A percentile compares a stretch with the other conserved stretches of the same genome.
Evolutionary conservation across 768 basidiomycete genomes (phyloP).

Genomic region (Lactifluus pinguis): DNA sequence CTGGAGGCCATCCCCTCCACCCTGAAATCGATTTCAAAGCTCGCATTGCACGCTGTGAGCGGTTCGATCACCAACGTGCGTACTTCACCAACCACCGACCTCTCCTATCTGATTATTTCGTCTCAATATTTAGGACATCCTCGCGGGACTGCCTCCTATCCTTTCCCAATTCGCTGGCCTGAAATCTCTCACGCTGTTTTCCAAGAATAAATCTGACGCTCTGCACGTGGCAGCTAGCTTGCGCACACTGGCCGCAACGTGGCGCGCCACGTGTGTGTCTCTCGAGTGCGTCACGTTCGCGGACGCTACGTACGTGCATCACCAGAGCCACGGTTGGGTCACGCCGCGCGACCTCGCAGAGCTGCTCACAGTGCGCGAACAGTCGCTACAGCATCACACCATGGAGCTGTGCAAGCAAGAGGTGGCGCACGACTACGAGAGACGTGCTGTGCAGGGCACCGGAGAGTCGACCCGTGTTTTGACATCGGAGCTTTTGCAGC

Average conservation of each 20-base stretch:
- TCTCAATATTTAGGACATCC: conserved; percentile 20
- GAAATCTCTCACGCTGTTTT: conserved; percentile 22
- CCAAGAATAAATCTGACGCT: conserved; percentile 20
- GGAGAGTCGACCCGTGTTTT: background rate
- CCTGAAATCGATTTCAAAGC: conserved; percentile 19
- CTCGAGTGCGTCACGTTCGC: conserved; percentile 23
- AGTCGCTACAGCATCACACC: conserved; percentile 2
- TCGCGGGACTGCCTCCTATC: conserved; percentile 19
- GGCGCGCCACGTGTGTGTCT: conserved; percentile 22
- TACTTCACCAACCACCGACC: background rate
- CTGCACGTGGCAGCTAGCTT: conserved; percentile 16
- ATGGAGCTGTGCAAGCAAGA: conserved; percentile 5
- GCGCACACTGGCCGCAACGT: conserved; percentile 13
- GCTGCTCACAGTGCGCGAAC: conserved; percentile 10
- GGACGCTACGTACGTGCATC: conserved; percentile 19
- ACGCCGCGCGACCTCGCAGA: conserved; percentile 20
- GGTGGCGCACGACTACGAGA: background rate
- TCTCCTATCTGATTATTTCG: background rate
- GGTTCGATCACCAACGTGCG: conserved; percentile 22
- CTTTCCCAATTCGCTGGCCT: conserved; percentile 21
- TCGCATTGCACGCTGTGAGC: conserved; percentile 22
- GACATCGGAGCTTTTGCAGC: conserved; percentile 2
- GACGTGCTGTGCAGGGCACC: background rate
- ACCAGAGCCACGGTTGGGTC: conserved; percentile 21
- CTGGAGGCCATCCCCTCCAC: conserved; percentile 19